Percentiles rank a stretch among this genome's conserved stretches.
phyloP scores from a whole-genome alignment of 805 yeast genomes.

The Suhomyces emberorum region DNA sequence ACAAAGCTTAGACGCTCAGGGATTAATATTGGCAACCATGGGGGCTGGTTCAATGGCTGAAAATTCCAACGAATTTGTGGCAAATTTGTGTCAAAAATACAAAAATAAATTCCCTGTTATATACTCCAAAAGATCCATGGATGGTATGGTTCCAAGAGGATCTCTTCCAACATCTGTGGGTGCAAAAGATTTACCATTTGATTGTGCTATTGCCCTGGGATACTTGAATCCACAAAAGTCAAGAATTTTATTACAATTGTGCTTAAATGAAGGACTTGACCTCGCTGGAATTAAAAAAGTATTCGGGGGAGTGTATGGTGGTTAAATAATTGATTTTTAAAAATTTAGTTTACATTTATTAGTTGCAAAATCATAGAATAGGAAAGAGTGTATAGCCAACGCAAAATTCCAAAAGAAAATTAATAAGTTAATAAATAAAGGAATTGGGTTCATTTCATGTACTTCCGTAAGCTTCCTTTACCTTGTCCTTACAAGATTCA shows the following conservation, averaged over 20 bases:
- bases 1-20: slow-evolving; percentile 44
- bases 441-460: background rate
- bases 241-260: slow-evolving; percentile 55
- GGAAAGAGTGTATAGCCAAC: too few species aligned
- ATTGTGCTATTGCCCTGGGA: slow-evolving; percentile 57
- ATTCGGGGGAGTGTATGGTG: slow-evolving; percentile 47
- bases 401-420: too few species aligned
- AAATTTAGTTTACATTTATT: too few species aligned
- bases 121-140: slow-evolving; percentile 65
- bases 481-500: slow-evolving; percentile 59
- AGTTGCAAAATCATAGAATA: background rate
- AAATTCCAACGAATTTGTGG: slow-evolving; percentile 43
- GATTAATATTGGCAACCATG: slow-evolving; percentile 64
- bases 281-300: slow-evolving; percentile 39
- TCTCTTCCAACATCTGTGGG: slow-evolving; percentile 26
- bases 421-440: background rate
- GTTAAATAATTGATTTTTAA: slow-evolving; percentile 4
- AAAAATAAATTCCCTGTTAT: slow-evolving; percentile 49
- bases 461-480: slow-evolving; percentile 59
- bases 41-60: slow-evolving; percentile 68
- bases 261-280: slow-evolving; percentile 42
- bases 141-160: slow-evolving; percentile 65
- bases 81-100: slow-evolving; percentile 21
- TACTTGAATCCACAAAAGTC: slow-evolving; percentile 65
- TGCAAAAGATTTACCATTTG: slow-evolving; percentile 13